phyloP scores from a whole-genome alignment of 768 basidiomycete genomes.

The Xerocomellus intermedius region DNA sequence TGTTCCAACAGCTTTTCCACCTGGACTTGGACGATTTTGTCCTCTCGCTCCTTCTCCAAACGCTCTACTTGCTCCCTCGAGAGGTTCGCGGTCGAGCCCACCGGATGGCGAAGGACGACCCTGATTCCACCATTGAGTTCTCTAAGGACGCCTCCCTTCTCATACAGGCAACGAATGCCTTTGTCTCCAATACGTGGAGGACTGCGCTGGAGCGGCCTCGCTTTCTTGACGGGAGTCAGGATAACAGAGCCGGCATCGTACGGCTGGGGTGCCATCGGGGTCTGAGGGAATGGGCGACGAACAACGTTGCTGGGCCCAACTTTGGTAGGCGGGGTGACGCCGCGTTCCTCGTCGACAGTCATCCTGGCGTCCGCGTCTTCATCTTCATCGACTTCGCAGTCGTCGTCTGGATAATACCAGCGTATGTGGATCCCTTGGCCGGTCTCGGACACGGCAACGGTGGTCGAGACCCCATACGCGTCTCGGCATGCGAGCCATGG shows the following conservation, averaged over 20 bases:
- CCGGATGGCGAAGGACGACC: conserved; percentile 22
- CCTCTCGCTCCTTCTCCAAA: conserved; percentile 15
- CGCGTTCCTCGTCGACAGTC: conserved; percentile 19
- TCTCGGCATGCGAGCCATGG: conserved; percentile 26
- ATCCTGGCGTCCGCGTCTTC: conserved; percentile 7
- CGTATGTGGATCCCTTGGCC: conserved; percentile 22
- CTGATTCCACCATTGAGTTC: conserved; percentile 15
- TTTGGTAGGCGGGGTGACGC: conserved; percentile 7
- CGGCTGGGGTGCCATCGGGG: conserved; percentile 18
- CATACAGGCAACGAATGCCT: conserved; percentile 23
- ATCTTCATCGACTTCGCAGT: conserved; percentile 4
- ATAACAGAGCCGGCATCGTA: conserved; percentile 33
- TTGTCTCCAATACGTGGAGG: conserved; percentile 31
- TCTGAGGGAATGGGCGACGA: conserved; percentile 13
- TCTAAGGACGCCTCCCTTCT: conserved; percentile 9
- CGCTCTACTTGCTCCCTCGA: conserved; percentile 26
- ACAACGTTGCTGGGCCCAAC: not conserved
- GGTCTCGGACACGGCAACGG: conserved; percentile 20
- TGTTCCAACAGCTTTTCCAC: conserved; percentile 14
- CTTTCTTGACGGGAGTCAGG: conserved; percentile 29
- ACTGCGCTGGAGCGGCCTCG: conserved; percentile 27
- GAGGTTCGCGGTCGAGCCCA: conserved; percentile 23
- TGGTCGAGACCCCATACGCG: conserved; percentile 2
- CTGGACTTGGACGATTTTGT: conserved; percentile 6
- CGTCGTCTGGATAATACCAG: conserved; percentile 16